Base-by-base conservation (phyloP, 2,329 filamentous ascomycete genomes). In the Scedosporium boydii region DNA sequence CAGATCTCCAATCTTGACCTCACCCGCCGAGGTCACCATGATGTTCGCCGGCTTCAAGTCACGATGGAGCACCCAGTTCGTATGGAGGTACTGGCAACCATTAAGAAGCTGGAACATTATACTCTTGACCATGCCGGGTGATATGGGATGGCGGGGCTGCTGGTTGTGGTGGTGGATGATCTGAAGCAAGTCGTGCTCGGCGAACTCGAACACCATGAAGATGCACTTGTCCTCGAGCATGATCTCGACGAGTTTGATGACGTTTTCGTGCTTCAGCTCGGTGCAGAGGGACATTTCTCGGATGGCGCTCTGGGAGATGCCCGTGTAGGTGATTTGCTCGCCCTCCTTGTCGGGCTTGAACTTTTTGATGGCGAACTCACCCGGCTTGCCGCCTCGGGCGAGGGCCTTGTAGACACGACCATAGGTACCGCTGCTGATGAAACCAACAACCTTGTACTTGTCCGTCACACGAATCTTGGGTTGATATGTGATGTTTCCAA, bases 331-430 rank as follows among this genome's bases (percentile, higher is more conserved):
- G 57, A 97, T 80, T 69, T 89, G 85, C 74, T 99, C 95, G 63
- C 95, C 95, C 76, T 99, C 95, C 78, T 98, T 99, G 76, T 99
- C 95, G 6, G 93, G 93, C 79, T 97, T 97, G 84, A 97, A 96
- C 84, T 99, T 99, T 74, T 99, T 99, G 80, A 99, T 99, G 69
- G 95, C 95, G 72, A 96, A 97, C 71, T 96, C 91, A 66, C 90
- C 90, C 60, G 85, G 77, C 73, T 87, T 79, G 69, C 87, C 85
- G 63, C 61, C 62, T 66, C 88, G 87, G 68, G 90, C 87, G 53
- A 91, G 80, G 18, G 95, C 95, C 73, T 99, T 99, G 84, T 98
- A 99, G 6, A 99, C 95, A 38, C 95, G 88, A 42, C 95, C 95
- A 83, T 99, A 99, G 16, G 95, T 99, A 57, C 95, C 95, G 68